Conservation (phyloP, 495 filamentous ascomycete species). For the Chaetomidium leptoderma region DNA sequence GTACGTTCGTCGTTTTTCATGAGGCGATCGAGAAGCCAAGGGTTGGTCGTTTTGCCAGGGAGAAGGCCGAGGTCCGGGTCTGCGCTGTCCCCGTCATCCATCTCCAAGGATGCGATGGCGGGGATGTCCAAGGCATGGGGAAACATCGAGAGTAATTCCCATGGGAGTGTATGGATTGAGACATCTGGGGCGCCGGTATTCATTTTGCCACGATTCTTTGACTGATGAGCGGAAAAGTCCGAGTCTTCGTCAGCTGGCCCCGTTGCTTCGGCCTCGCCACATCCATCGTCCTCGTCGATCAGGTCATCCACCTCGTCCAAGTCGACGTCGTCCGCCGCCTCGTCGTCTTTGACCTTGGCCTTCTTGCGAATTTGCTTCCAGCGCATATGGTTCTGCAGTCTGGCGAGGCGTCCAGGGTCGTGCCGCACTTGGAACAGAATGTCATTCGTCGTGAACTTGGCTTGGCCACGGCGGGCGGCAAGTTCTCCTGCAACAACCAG, state of each 20-base stretch:
- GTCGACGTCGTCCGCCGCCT: neutral
- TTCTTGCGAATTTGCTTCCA: neutral
- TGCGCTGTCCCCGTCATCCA: neutral
- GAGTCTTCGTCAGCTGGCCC: neutral
- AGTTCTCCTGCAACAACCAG: neutral
- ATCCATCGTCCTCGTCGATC: neutral
- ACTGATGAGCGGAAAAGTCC: neutral
- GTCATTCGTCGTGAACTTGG: neutral
- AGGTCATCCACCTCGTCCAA: neutral
- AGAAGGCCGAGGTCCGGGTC: neutral
- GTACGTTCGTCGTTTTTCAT: neutral
- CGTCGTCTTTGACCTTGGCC: neutral
- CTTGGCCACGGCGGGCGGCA: neutral
- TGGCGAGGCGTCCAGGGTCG: neutral
- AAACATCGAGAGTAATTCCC: neutral
- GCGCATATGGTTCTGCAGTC: neutral
- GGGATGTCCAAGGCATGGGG: neutral
- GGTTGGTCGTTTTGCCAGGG: neutral
- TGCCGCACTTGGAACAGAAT: neutral
- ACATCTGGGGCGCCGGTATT: neutral
- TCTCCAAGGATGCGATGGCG: neutral
- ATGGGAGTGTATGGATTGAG: neutral
- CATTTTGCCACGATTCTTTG: neutral
- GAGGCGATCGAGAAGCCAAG: conserved; percentile 2
- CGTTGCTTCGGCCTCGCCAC: neutral